Conservation (phyloP, 2,329 filamentous ascomycete species). For the Aspergillus floridensis region DNA sequence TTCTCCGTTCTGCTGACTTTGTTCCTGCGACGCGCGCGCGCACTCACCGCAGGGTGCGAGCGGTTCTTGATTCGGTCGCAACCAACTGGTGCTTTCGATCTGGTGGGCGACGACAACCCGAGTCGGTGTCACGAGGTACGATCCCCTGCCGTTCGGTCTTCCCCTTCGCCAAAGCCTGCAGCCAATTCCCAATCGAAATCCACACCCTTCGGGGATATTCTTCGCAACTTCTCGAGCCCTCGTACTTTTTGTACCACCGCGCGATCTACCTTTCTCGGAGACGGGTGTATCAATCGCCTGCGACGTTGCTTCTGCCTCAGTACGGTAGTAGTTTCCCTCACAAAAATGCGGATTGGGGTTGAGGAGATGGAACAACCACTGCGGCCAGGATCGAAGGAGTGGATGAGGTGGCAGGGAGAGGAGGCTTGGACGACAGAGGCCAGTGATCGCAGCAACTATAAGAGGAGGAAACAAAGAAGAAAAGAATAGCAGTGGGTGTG, state of each 20-base stretch:
- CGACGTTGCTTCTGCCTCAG: not conserved
- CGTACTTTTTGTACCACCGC: slow-evolving; percentile 2
- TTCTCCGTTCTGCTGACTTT: not conserved
- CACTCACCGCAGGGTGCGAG: not conserved
- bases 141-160: slow-evolving; percentile 6
- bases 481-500: slow-evolving; percentile 12
- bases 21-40: not conserved
- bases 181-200: slow-evolving; percentile 4
- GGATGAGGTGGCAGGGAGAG: not conserved
- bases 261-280: not conserved
- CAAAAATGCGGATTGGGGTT: not conserved
- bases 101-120: slow-evolving; percentile 2
- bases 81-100: not conserved
- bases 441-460: slow-evolving; percentile 8
- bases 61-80: not conserved
- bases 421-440: not conserved
- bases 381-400: not conserved
- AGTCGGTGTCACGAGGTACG: slow-evolving; percentile 4
- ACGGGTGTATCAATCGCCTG: not conserved
- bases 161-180: slow-evolving; percentile 3
- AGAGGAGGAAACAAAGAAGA: slow-evolving; percentile 2
- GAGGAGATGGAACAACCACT: not conserved
- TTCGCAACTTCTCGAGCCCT: not conserved
- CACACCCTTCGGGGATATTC: slow-evolving; percentile 2
- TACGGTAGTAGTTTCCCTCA: not conserved